These are phyloP conservation scores for Colletotrichum tropicale DNA, from an alignment of 2,329 filamentous ascomycete species.

Conservation along the genomic window DNA sequence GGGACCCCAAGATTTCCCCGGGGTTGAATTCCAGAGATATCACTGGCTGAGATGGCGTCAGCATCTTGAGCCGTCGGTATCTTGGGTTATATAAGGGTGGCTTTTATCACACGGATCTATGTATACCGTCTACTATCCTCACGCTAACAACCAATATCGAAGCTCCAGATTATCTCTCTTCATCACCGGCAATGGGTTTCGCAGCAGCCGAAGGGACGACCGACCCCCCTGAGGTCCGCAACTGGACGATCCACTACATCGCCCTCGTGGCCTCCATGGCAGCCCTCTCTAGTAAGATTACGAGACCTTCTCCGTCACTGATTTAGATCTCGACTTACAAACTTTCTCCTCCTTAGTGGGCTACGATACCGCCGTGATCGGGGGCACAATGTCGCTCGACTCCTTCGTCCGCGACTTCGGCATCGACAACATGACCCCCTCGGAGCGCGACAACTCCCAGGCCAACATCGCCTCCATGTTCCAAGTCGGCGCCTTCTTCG, in stretches of 20 bases:
- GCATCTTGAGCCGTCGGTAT: background rate
- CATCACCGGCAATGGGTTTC: background rate
- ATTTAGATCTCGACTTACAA: background rate
- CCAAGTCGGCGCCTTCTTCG: slow-evolving; percentile 60
- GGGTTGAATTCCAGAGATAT: background rate
- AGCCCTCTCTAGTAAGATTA: slow-evolving; percentile 32
- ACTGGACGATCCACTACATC: slow-evolving; percentile 36
- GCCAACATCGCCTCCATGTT: slow-evolving; percentile 48
- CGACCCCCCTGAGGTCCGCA: slow-evolving; percentile 37
- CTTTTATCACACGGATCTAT: background rate
- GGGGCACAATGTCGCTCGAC: slow-evolving; percentile 26
- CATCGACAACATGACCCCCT: slow-evolving; percentile 3
- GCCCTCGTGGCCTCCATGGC: slow-evolving; percentile 37
- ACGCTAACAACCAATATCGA: background rate
- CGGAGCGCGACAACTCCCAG: slow-evolving; percentile 18
- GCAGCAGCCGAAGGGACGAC: slow-evolving; percentile 39
- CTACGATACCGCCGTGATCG: slow-evolving; percentile 27
- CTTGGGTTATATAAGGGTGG: background rate
- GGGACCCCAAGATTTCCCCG: background rate
- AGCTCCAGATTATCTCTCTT: background rate
- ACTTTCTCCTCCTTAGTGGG: background rate
- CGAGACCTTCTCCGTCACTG: background rate
- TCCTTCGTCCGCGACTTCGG: slow-evolving; percentile 25
- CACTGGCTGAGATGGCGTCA: background rate
- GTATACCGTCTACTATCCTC: background rate